A percentile compares a stretch with the other conserved stretches of the same genome.
phyloP scores from a whole-genome alignment of 2,329 filamentous ascomycete species.

The Fusarium austroafricanum region DNA sequence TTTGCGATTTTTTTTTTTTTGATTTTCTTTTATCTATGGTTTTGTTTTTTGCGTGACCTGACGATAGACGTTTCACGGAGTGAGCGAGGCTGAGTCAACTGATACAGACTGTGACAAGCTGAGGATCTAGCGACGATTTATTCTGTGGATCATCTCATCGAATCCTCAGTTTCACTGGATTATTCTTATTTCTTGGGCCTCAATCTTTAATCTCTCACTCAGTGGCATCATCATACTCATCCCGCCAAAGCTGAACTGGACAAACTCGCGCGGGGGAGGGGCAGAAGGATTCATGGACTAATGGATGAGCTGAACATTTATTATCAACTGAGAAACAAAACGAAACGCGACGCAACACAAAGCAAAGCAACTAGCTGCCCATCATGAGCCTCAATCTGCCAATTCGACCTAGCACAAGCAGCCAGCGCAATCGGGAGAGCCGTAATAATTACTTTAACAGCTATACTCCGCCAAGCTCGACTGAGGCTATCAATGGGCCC shows the following conservation, averaged over 20 bases:
- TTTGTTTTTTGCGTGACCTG: conserved; percentile 13
- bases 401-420: conserved; percentile 58
- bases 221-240: conserved; percentile 3
- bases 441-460: conserved; percentile 65
- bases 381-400: conserved; percentile 65
- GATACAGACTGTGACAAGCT: conserved; percentile 26
- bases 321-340: neutral
- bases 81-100: conserved; percentile 3
- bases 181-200: neutral
- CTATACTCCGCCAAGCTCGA: conserved; percentile 66
- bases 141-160: neutral
- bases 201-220: neutral
- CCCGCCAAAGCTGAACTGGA: conserved; percentile 18
- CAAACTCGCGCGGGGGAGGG: conserved; percentile 41
- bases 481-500: conserved; percentile 72
- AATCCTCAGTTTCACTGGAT: neutral
- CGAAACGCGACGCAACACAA: neutral
- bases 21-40: neutral
- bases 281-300: conserved; percentile 37
- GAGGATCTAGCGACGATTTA: conserved; percentile 10
- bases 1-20: neutral
- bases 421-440: conserved; percentile 65
- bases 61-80: conserved; percentile 31
- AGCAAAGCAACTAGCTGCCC: neutral
- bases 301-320: conserved; percentile 1